Percentiles rank a stretch among this genome's conserved stretches.
These are phyloP conservation scores for Epichloe uncinata DNA, from an alignment of 2,329 filamentous ascomycete genomes.

Conservation along the genomic window DNA sequence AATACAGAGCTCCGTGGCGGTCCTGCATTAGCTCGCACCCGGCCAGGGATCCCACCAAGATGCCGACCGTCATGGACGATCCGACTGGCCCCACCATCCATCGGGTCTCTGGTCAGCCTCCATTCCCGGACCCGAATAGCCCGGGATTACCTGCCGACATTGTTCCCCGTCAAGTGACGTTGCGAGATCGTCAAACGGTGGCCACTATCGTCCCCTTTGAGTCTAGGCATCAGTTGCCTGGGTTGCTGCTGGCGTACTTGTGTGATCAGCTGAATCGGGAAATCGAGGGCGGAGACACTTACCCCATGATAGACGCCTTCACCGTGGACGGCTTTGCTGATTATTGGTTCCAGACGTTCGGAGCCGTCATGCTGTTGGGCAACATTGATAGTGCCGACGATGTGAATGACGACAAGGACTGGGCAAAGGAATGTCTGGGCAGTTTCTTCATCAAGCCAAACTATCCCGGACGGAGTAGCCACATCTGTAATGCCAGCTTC, in stretches of 20 bases:
- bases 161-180: constrained; percentile 60
- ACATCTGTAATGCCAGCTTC: constrained; percentile 78
- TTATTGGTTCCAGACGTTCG: constrained; percentile 90
- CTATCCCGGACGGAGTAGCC: constrained; percentile 80
- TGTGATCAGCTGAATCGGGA: constrained; percentile 78
- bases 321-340: constrained; percentile 57
- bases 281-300: constrained; percentile 84
- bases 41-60: too few species aligned
- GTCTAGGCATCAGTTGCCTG: constrained; percentile 63
- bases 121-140: constrained; percentile 49
- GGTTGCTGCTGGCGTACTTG: constrained; percentile 61
- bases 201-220: constrained; percentile 76
- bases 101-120: constrained; percentile 51
- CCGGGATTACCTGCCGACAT: constrained; percentile 57
- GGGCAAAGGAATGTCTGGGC: constrained; percentile 69
- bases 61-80: constrained; percentile 72
- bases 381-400: constrained; percentile 52
- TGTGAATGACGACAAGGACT: constrained; percentile 49
- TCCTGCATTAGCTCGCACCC: too few species aligned
- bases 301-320: constrained; percentile 73
- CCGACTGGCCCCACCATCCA: constrained; percentile 57
- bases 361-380: constrained; percentile 74
- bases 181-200: constrained; percentile 71
- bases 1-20: too few species aligned
- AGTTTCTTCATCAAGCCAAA: constrained; percentile 94